Evolutionary conservation across 2,329 filamentous ascomycete genomes (phyloP).

Genomic region (Monosporascus sp.): DNA sequence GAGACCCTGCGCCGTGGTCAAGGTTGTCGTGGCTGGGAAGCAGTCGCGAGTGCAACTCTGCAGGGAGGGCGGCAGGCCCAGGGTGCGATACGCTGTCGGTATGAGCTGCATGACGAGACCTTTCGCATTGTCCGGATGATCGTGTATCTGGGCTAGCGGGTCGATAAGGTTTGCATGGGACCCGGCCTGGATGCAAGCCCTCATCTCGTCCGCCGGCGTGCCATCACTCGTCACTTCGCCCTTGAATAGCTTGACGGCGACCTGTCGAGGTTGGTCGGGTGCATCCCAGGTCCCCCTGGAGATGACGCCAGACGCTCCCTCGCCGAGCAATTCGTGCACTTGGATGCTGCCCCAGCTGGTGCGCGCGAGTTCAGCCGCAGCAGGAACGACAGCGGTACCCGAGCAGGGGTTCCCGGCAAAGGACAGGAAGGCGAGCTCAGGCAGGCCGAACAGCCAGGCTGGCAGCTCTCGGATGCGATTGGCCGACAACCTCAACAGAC

Average conservation of each 20-base stretch:
- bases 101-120: slow-evolving; percentile 45
- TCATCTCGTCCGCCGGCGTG: slow-evolving; percentile 44
- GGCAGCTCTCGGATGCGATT: slow-evolving; percentile 37
- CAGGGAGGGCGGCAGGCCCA: slow-evolving; percentile 40
- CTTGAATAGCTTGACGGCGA: slow-evolving; percentile 45
- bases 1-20: slow-evolving; percentile 27
- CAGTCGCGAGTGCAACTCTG: slow-evolving; percentile 41
- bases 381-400: slow-evolving; percentile 10
- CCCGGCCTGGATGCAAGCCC: slow-evolving; percentile 40
- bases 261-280: slow-evolving; percentile 26
- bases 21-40: slow-evolving; percentile 26
- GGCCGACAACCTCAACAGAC: slow-evolving; percentile 38
- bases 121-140: slow-evolving; percentile 32
- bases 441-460: slow-evolving; percentile 38
- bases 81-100: slow-evolving; percentile 35
- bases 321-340: slow-evolving; percentile 35
- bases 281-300: slow-evolving; percentile 34
- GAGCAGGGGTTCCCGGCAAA: slow-evolving; percentile 44
- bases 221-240: slow-evolving; percentile 43
- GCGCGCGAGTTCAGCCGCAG: slow-evolving; percentile 27
- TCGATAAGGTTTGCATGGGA: slow-evolving; percentile 41
- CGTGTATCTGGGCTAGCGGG: slow-evolving; percentile 38
- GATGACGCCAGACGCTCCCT: slow-evolving; percentile 43
- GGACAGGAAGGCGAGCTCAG: slow-evolving; percentile 41
- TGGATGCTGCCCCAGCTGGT: slow-evolving; percentile 38